These are phyloP conservation scores for Acaromyces ingoldii DNA, from an alignment of 1,284 basidiomycete genomes.

Conservation along the genomic window DNA sequence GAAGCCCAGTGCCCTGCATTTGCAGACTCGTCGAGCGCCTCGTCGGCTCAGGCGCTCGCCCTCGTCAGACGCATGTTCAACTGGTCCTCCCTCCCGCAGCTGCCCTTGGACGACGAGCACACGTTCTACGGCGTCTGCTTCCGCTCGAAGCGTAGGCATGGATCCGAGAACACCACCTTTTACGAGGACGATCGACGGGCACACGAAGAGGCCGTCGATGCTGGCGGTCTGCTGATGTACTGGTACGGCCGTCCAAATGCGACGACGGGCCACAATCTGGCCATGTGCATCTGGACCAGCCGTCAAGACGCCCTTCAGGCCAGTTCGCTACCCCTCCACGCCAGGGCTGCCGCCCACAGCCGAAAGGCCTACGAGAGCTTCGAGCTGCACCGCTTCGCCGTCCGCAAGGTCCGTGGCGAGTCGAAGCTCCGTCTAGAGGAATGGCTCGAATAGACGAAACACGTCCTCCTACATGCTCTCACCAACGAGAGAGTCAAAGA, in stretches of 20 bases:
- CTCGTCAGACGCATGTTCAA: conserved; percentile 25
- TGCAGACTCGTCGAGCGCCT: conserved; percentile 9
- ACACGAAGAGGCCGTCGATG: conserved; percentile 39
- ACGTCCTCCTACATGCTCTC: too few relatives aligned
- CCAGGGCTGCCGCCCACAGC: conserved; percentile 22
- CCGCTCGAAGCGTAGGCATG: conserved; percentile 23
- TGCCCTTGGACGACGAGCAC: conserved; percentile 10
- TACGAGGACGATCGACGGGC: conserved; percentile 38
- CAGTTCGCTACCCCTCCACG: conserved; percentile 22
- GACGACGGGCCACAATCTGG: conserved; percentile 33
- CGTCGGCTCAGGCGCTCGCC: conserved; percentile 3
- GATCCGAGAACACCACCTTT: conserved; percentile 20
- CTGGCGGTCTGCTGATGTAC: conserved; percentile 41
- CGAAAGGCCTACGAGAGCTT: conserved; percentile 27
- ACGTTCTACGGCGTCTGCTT: conserved; percentile 44
- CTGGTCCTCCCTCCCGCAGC: conserved; percentile 21
- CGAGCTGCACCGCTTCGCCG: conserved; percentile 29
- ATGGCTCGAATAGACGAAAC: conserved; percentile 20
- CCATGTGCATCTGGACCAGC: conserved; percentile 44
- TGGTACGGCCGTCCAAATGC: conserved; percentile 38
- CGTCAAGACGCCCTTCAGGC: conserved; percentile 23
- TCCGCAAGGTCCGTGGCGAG: conserved; percentile 21
- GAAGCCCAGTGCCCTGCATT: conserved; percentile 24
- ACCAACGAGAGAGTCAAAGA: too few relatives aligned
- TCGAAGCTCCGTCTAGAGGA: conserved; percentile 18